These are phyloP conservation scores for Amniculicola lignicola DNA, from an alignment of 495 filamentous ascomycete species.

Conservation along the genomic window DNA sequence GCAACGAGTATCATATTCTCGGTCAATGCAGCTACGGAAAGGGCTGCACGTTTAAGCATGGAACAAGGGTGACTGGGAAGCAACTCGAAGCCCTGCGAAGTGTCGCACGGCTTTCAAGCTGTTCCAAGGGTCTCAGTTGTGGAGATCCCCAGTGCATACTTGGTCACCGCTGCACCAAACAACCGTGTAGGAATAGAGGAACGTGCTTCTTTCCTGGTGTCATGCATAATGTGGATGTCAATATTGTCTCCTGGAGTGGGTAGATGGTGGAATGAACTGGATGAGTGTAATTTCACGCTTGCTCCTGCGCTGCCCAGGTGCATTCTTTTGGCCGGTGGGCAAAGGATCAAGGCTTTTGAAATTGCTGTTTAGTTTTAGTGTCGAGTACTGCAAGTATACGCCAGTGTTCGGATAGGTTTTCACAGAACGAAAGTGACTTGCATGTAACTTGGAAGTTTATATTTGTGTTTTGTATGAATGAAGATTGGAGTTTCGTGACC, in stretches of 20 bases:
- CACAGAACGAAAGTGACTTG: too few relatives aligned
- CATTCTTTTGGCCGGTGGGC: too few relatives aligned
- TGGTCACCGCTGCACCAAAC: not conserved
- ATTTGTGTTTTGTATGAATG: too few relatives aligned
- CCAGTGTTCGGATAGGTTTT: too few relatives aligned
- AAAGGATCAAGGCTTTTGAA: too few relatives aligned
- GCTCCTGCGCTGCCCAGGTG: too few relatives aligned
- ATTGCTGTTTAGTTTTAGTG: too few relatives aligned
- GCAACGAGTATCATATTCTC: conserved; percentile 7
- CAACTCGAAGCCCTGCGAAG: not conserved
- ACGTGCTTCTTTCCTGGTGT: not conserved
- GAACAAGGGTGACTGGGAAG: not conserved
- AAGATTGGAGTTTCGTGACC: too few relatives aligned
- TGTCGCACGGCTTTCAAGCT: not conserved
- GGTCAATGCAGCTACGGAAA: not conserved
- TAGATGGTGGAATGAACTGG: not conserved
- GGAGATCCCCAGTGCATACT: not conserved
- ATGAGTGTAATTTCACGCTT: too few relatives aligned
- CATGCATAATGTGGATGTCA: conserved; percentile 6
- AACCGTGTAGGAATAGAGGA: not conserved
- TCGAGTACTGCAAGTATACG: too few relatives aligned
- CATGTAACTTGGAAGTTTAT: too few relatives aligned
- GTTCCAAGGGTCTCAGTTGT: not conserved
- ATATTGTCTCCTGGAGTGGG: not conserved
- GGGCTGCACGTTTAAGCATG: not conserved